A percentile compares a stretch with the other conserved stretches of the same genome.
These are phyloP conservation scores for Peronospora farinosa DNA, from an alignment of 352 stramenopile species.

Conservation along the genomic window DNA sequence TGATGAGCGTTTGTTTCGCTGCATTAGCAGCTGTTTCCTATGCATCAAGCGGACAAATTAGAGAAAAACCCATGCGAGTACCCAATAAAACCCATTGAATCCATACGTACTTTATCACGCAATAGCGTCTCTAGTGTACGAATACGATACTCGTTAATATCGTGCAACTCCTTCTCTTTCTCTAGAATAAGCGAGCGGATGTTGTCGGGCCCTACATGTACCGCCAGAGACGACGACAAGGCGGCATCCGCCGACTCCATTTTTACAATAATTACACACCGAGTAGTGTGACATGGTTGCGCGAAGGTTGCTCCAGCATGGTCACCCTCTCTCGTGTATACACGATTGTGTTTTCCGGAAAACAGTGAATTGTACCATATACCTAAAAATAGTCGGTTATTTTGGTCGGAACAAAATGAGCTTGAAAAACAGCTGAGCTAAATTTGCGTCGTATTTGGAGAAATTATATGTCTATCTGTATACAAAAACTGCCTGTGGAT, in stretches of 20 bases:
- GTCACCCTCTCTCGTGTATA: too few relatives aligned
- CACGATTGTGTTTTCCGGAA: too few relatives aligned
- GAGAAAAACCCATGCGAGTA: slow-evolving; percentile 4
- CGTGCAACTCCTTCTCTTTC: slow-evolving; percentile 89
- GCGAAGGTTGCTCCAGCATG: not conserved
- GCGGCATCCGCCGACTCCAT: slow-evolving; percentile 5
- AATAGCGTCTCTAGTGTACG: slow-evolving; percentile 68
- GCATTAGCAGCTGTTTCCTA: slow-evolving; percentile 36
- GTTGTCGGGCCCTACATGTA: slow-evolving; percentile 44
- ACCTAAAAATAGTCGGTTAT: too few relatives aligned
- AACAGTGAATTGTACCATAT: too few relatives aligned
- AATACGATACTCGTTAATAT: slow-evolving; percentile 90
- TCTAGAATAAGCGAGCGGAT: slow-evolving; percentile 85
- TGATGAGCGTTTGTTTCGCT: slow-evolving; percentile 73
- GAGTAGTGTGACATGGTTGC: not conserved
- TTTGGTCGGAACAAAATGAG: too few relatives aligned
- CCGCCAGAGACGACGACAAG: slow-evolving; percentile 15
- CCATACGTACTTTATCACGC: slow-evolving; percentile 54
- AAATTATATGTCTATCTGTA: too few relatives aligned
- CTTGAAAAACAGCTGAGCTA: too few relatives aligned
- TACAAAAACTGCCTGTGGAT: too few relatives aligned
- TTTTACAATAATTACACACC: not conserved
- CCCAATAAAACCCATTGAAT: not conserved
- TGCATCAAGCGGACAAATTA: not conserved
- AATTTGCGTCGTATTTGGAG: too few relatives aligned